phyloP scores from a whole-genome alignment of 352 stramenopile genomes.

The Phytophthora lateralis region DNA sequence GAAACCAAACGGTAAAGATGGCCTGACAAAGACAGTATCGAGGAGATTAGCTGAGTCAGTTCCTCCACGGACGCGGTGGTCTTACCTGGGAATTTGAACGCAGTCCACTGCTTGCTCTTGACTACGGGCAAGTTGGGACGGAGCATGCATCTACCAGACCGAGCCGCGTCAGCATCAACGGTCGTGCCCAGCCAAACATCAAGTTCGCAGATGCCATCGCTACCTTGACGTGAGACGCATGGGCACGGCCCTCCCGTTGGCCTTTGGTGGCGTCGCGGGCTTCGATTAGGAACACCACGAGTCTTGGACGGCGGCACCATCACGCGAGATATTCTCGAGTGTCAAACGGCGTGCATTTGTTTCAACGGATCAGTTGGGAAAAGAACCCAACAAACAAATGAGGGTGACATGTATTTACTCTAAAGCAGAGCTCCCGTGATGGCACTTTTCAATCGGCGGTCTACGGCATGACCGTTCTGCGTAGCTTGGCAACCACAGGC shows the following conservation, averaged over 20 bases:
- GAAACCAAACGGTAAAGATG: conserved; percentile 60
- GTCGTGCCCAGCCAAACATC: conserved; percentile 63
- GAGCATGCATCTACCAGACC: conserved; percentile 36
- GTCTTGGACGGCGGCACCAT: conserved; percentile 53
- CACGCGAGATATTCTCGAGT: neutral
- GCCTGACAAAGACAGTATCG: conserved; percentile 16
- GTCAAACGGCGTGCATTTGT: neutral
- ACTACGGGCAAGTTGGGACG: conserved; percentile 45
- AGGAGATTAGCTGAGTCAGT: neutral
- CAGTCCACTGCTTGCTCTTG: conserved; percentile 55
- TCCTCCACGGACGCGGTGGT: neutral
- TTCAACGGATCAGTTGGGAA: conserved; percentile 10
- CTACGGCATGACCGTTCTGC: conserved; percentile 53
- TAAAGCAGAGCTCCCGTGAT: neutral
- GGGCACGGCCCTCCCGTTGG: conserved; percentile 23
- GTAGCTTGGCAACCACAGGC: conserved; percentile 67
- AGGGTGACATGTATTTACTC: conserved; percentile 11
- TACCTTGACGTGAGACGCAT: conserved; percentile 33
- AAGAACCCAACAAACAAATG: conserved; percentile 7
- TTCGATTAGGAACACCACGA: conserved; percentile 23
- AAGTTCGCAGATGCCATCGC: conserved; percentile 51
- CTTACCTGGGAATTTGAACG: conserved; percentile 41
- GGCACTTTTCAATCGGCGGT: neutral
- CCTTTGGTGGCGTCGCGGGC: conserved; percentile 8
- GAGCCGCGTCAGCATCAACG: conserved; percentile 36